Evolutionary conservation across 768 basidiomycete genomes (phyloP).

Genomic region (Tulasnella sp.): DNA sequence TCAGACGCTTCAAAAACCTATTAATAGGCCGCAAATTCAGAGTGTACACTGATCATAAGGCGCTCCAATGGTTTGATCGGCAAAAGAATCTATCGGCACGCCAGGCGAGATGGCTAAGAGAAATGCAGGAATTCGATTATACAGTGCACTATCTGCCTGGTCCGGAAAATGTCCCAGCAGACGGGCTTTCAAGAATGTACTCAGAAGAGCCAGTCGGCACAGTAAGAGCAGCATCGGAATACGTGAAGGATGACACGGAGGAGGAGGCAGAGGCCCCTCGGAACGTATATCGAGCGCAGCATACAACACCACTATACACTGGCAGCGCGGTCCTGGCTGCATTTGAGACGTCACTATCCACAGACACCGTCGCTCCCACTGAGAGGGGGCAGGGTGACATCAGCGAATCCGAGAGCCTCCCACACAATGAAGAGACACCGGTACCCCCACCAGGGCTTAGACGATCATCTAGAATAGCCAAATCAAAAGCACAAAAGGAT

Average conservation of each 20-base stretch:
- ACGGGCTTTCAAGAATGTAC: slow-evolving; percentile 21
- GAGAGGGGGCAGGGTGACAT: background rate
- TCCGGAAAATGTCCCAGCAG: slow-evolving; percentile 26
- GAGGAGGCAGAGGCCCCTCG: background rate
- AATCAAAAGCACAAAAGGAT: background rate
- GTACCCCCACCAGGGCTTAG: background rate
- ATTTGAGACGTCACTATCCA: background rate
- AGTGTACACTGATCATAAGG: slow-evolving; percentile 33
- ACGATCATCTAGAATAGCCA: background rate
- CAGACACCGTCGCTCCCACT: no score
- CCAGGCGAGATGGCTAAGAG: slow-evolving; percentile 34
- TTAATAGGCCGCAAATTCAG: slow-evolving; percentile 22
- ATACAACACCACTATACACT: background rate
- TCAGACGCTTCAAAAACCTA: slow-evolving; percentile 24
- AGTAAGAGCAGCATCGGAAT: background rate
- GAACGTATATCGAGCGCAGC: background rate
- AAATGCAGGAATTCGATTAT: slow-evolving; percentile 28
- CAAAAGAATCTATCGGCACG: slow-evolving; percentile 29
- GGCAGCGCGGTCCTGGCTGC: background rate
- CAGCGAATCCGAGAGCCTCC: background rate
- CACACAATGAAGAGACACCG: background rate
- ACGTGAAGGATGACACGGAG: slow-evolving; percentile 3
- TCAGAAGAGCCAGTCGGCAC: slow-evolving; percentile 2
- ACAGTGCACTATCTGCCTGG: slow-evolving; percentile 28
- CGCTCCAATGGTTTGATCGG: slow-evolving; percentile 27